These are phyloP conservation scores for Exophiala sp. DNA, from an alignment of 2,329 filamentous ascomycete genomes.

Conservation along the genomic window DNA sequence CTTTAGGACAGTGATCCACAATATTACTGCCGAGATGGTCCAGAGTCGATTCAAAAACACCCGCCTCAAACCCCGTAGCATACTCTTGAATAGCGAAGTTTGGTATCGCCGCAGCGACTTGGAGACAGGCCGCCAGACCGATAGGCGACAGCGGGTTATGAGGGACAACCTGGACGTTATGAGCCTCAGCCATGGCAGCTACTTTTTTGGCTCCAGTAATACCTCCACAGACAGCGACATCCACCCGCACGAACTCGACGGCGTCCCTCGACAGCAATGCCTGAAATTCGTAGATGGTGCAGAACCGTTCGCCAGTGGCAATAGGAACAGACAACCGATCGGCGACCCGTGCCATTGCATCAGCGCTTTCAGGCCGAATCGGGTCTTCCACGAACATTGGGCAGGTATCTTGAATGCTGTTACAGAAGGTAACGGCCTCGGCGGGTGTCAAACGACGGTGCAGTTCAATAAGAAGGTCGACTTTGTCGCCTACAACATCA, in stretches of 20 bases:
- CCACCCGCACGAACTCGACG: slow-evolving; percentile 67
- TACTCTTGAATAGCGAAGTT: slow-evolving; percentile 73
- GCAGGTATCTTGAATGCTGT: slow-evolving; percentile 45
- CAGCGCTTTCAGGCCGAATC: slow-evolving; percentile 61
- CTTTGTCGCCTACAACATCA: slow-evolving; percentile 76
- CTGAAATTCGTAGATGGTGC: slow-evolving; percentile 67
- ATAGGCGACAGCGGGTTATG: slow-evolving; percentile 69
- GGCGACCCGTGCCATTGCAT: slow-evolving; percentile 58
- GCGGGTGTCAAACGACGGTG: slow-evolving; percentile 38
- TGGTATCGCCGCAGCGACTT: slow-evolving; percentile 55
- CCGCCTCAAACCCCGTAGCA: slow-evolving; percentile 53
- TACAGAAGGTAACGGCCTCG: slow-evolving; percentile 43
- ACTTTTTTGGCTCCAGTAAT: slow-evolving; percentile 66
- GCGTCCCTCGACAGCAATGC: slow-evolving; percentile 62
- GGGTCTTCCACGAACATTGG: slow-evolving; percentile 71
- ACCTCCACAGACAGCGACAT: slow-evolving; percentile 64
- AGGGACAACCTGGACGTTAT: slow-evolving; percentile 66
- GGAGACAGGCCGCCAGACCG: slow-evolving; percentile 65
- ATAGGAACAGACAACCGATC: slow-evolving; percentile 58
- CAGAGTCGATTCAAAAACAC: slow-evolving; percentile 49
- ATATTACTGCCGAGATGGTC: slow-evolving; percentile 53
- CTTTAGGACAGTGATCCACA: slow-evolving; percentile 46
- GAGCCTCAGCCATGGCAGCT: slow-evolving; percentile 64
- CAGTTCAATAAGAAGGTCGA: slow-evolving; percentile 64
- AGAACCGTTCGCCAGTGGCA: slow-evolving; percentile 65